phyloP scores from a whole-genome alignment of 441 rosid species.

The Macaranga tanarius region DNA sequence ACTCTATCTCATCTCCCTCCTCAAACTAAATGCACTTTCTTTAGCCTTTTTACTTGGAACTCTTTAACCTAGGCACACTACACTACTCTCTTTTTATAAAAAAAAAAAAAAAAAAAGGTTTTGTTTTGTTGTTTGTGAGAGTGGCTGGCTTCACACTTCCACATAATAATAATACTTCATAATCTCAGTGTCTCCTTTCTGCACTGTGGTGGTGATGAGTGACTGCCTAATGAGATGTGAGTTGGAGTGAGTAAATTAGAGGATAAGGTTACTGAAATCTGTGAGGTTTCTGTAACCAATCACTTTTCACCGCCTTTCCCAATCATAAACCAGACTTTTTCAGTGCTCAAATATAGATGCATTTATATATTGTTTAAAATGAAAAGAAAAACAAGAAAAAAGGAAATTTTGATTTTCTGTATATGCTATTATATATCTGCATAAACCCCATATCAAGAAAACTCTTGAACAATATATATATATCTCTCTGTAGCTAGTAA shows the following conservation, averaged over 20 bases:
- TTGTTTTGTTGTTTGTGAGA: no score
- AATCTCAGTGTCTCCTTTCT: no score
- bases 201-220: not conserved
- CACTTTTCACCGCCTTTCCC: conserved; percentile 36
- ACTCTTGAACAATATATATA: not conserved
- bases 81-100: not conserved
- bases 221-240: conserved; percentile 26
- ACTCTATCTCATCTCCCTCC: not conserved
- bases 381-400: no score
- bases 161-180: no score
- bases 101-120: no score
- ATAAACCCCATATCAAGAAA: conserved; percentile 11
- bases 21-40: no score
- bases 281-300: conserved; percentile 40
- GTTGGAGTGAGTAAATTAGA: conserved; percentile 20
- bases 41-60: conserved; percentile 1
- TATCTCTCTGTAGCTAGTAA: conserved; percentile 7
- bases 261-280: conserved; percentile 55
- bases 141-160: no score
- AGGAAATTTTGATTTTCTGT: not conserved
- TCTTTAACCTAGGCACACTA: no score
- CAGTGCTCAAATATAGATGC: conserved; percentile 5
- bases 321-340: conserved; percentile 31
- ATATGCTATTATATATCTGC: not conserved
- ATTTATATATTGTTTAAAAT: no score